These are phyloP conservation scores for Komagataella ulmi DNA, from an alignment of 805 yeast species.

Conservation along the genomic window DNA sequence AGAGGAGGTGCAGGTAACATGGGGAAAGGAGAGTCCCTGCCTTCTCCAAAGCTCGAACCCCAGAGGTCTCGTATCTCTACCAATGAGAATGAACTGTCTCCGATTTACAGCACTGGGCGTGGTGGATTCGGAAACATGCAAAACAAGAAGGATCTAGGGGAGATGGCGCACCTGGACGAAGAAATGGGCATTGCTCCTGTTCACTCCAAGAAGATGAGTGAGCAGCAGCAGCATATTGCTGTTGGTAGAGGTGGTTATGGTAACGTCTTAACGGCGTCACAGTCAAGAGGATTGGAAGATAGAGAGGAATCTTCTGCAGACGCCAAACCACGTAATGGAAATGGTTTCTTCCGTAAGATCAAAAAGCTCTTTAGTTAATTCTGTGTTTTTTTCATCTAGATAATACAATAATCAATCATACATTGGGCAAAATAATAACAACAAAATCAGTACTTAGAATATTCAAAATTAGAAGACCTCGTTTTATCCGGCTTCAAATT, in stretches of 20 bases:
- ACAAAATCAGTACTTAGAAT: background rate
- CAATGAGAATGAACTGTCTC: slow-evolving; percentile 24
- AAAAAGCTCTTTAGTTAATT: slow-evolving; percentile 2
- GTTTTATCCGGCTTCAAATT: background rate
- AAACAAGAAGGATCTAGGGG: slow-evolving; percentile 17
- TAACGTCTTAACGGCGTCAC: slow-evolving; percentile 1
- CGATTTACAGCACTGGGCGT: slow-evolving; percentile 36
- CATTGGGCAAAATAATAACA: background rate
- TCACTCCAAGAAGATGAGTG: background rate
- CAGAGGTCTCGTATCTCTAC: slow-evolving; percentile 19
- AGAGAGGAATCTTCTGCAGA: background rate
- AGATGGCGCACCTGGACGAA: background rate
- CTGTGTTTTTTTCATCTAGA: background rate
- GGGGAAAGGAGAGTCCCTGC: slow-evolving; percentile 23
- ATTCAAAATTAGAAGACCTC: background rate
- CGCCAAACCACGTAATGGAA: background rate
- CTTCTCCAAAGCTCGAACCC: slow-evolving; percentile 26
- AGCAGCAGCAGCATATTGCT: background rate
- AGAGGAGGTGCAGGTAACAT: slow-evolving; percentile 48
- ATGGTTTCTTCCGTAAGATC: slow-evolving; percentile 1
- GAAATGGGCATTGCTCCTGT: slow-evolving; percentile 1
- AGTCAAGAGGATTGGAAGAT: background rate
- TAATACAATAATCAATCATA: background rate
- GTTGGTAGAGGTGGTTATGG: slow-evolving; percentile 4
- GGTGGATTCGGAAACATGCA: slow-evolving; percentile 47